Conservation (phyloP, 768 basidiomycete species). For the Botryobasidium botryosum region DNA sequence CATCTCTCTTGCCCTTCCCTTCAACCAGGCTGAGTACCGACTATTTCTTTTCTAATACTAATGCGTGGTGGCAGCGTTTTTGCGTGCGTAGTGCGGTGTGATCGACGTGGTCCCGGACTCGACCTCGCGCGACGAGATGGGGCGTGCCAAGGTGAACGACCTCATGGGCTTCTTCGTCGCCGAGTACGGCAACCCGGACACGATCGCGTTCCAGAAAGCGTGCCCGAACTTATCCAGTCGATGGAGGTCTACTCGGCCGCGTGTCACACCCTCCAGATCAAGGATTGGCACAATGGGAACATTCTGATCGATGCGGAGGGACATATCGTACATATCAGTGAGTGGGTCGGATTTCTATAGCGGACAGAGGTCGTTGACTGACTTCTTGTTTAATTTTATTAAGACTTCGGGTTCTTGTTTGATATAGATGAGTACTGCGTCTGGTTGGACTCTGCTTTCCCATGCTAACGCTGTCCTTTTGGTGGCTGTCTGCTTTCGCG, state of each 20-base stretch:
- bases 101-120: constrained; percentile 97
- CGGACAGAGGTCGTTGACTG: neutral
- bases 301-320: constrained; percentile 99
- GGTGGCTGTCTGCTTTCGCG: constrained; percentile 37
- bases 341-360: constrained; percentile 16
- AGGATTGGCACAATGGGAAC: constrained; percentile 97
- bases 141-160: constrained; percentile 94
- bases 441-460: constrained; percentile 3
- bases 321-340: constrained; percentile 91
- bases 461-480: too few species aligned
- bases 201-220: constrained; percentile 78
- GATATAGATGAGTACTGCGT: constrained; percentile 93
- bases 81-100: constrained; percentile 62
- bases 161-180: constrained; percentile 84
- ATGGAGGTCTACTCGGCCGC: constrained; percentile 99
- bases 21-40: constrained; percentile 4
- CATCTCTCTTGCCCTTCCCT: too few species aligned
- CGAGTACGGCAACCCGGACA: constrained; percentile 84
- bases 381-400: too few species aligned
- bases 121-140: constrained; percentile 98
- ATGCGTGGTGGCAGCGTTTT: too few species aligned
- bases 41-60: neutral
- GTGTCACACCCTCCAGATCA: constrained; percentile 96
- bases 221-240: constrained; percentile 88
- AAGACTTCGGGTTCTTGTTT: constrained; percentile 93